phyloP scores from a whole-genome alignment of 768 basidiomycete genomes.

The Podaxis sp. region DNA sequence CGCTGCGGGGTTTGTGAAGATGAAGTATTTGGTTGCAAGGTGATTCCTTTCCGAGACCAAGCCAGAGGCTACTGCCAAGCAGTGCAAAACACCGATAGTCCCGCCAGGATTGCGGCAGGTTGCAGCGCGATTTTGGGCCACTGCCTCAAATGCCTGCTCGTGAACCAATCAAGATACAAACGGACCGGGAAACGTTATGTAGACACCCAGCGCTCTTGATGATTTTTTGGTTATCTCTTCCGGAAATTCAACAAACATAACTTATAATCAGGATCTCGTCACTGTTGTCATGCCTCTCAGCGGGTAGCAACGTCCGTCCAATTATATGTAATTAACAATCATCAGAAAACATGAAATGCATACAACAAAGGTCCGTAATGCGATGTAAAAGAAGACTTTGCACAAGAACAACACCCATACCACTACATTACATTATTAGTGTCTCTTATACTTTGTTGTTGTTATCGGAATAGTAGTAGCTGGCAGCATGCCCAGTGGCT shows the following conservation, averaged over 20 bases:
- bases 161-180: background rate
- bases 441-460: conserved; percentile 7
- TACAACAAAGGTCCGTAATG: conserved; percentile 6
- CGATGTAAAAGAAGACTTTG: background rate
- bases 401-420: background rate
- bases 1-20: conserved; percentile 3
- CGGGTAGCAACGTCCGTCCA: background rate
- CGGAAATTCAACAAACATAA: background rate
- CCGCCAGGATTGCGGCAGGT: background rate
- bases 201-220: too few relatives aligned
- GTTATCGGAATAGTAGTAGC: conserved; percentile 8
- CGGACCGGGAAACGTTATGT: background rate
- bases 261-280: background rate
- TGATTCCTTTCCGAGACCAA: background rate
- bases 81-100: conserved; percentile 13
- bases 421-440: background rate
- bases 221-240: too few relatives aligned
- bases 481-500: conserved; percentile 8
- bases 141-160: too few relatives aligned
- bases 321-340: background rate
- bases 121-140: background rate
- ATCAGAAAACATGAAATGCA: background rate
- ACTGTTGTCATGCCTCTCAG: background rate
- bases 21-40: conserved; percentile 10
- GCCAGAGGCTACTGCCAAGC: conserved; percentile 16